These are phyloP conservation scores for Heliamphora ciliata DNA, from an alignment of 179 eudicot species.

Conservation along the genomic window DNA sequence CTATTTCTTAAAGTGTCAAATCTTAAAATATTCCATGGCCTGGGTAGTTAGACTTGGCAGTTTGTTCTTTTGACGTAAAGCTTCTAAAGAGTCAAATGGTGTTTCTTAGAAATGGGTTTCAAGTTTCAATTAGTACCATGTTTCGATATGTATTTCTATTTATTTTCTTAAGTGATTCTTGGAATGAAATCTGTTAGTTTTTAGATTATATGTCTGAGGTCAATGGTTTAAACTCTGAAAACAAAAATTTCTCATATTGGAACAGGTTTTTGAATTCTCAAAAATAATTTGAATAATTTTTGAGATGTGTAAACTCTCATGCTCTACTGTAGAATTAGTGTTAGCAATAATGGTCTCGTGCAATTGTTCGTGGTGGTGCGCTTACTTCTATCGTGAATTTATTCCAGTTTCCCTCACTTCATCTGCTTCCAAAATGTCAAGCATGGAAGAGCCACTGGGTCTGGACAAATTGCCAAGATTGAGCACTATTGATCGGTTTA, in stretches of 20 bases:
- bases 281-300: neutral
- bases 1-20: too few relatives aligned
- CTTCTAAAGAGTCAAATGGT: neutral
- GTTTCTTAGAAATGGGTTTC: neutral
- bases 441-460: constrained; percentile 84
- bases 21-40: neutral
- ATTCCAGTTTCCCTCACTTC: constrained; percentile 13
- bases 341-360: neutral
- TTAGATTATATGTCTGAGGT: neutral
- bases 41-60: neutral
- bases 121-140: neutral
- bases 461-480: constrained; percentile 74
- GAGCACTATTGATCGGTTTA: constrained; percentile 55
- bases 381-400: constrained; percentile 13
- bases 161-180: neutral
- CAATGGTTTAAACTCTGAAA: neutral
- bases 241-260: neutral
- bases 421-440: constrained; percentile 60
- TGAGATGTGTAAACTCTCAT: constrained; percentile 3
- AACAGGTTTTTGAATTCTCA: constrained; percentile 9
- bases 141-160: neutral
- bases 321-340: neutral
- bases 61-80: neutral
- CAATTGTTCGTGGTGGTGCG: constrained; percentile 9
- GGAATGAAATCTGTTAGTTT: neutral